These are phyloP conservation scores for Xylariaceae sp. DNA, from an alignment of 2,329 filamentous ascomycete genomes.

Conservation along the genomic window DNA sequence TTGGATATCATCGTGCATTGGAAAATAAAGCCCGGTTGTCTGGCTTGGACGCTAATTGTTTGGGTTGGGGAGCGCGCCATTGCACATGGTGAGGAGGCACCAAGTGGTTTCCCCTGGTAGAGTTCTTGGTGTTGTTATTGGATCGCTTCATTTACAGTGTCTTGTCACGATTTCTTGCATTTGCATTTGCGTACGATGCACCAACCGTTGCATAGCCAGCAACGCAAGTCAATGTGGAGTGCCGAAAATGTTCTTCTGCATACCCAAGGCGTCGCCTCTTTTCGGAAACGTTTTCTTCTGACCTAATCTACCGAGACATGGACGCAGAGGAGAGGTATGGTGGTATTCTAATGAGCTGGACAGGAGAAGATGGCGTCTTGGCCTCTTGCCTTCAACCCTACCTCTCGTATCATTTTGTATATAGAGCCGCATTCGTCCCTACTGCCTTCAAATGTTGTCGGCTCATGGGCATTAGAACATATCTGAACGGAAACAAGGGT, in stretches of 20 bases:
- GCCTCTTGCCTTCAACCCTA: no score
- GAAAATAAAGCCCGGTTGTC: not conserved
- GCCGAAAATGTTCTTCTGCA: not conserved
- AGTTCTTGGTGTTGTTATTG: conserved; percentile 5
- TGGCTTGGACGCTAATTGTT: no score
- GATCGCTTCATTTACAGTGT: conserved; percentile 8
- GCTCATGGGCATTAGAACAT: no score
- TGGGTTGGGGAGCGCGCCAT: no score
- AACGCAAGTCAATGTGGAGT: conserved; percentile 3
- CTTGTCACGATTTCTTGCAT: conserved; percentile 15
- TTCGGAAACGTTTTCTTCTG: conserved; percentile 3
- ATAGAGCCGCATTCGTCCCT: no score
- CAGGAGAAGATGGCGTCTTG: no score
- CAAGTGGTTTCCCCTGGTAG: conserved; percentile 8
- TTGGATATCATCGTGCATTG: conserved; percentile 13
- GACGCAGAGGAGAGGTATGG: not conserved
- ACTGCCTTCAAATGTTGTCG: no score
- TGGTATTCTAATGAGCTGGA: no score
- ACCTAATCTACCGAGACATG: conserved; percentile 3
- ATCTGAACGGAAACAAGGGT: no score
- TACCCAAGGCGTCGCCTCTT: conserved; percentile 11
- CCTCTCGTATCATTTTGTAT: no score
- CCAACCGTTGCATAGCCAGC: conserved; percentile 4
- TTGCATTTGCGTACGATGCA: conserved; percentile 15
- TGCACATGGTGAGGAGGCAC: no score